A percentile compares a stretch with the other conserved stretches of the same genome.
phyloP scores from a whole-genome alignment of 2,329 filamentous ascomycete species.

The Sclerotinia sclerotiorum region DNA sequence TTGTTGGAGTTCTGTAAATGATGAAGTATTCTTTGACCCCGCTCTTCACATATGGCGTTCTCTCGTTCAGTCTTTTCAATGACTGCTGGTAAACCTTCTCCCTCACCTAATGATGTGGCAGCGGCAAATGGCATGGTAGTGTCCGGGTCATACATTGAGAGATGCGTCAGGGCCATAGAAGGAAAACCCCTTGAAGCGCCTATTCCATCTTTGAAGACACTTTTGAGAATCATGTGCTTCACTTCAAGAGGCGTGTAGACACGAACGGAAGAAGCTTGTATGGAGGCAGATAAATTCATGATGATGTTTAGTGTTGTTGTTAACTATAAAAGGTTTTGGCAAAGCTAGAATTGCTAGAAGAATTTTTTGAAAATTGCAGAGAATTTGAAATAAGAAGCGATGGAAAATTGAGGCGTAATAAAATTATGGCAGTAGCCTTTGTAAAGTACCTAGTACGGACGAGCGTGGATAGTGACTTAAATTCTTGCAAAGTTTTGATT shows the following conservation, averaged over 20 bases:
- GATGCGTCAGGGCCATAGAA: not conserved
- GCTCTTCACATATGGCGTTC: not conserved
- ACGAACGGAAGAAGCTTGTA: not conserved
- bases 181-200: not conserved
- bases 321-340: not conserved
- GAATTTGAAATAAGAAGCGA: not conserved
- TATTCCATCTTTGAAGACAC: not conserved
- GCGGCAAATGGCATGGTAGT: not conserved
- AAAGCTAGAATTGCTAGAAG: not conserved
- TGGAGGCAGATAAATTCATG: not conserved
- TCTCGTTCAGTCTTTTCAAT: not conserved
- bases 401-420: not conserved
- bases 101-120: constrained; percentile 1
- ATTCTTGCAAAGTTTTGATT: not conserved
- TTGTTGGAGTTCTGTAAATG: not conserved
- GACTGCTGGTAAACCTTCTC: not conserved
- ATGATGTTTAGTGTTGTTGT: not conserved
- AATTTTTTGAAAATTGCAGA: not conserved
- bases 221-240: not conserved
- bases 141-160: constrained; percentile 2
- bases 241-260: not conserved
- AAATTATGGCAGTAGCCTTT: not conserved
- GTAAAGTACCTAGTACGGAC: not conserved
- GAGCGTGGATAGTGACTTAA: not conserved
- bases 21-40: not conserved